phyloP scores from a whole-genome alignment of 768 basidiomycete species.

The Tulasnella sp. region DNA sequence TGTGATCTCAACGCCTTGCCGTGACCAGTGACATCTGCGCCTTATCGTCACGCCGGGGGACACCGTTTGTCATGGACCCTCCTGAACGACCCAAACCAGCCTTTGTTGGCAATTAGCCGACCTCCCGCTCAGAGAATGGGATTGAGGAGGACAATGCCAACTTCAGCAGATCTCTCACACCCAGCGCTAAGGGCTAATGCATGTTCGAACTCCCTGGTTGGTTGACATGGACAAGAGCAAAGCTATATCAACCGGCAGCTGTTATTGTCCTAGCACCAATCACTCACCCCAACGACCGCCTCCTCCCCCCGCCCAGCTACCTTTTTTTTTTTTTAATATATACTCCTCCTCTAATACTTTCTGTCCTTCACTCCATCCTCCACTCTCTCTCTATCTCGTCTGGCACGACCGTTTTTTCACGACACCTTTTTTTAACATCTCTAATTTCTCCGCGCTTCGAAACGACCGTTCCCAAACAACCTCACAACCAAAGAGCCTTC shows the following conservation, averaged over 20 bases:
- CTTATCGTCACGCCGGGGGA: background rate
- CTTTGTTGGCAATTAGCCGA: background rate
- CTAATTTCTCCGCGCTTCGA: slow-evolving; percentile 7
- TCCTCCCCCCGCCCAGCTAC: background rate
- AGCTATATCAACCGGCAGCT: background rate
- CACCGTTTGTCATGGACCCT: background rate
- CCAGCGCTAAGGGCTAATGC: background rate
- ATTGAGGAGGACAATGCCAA: slow-evolving; percentile 1
- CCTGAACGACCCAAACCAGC: background rate
- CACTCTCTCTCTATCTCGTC: slow-evolving; percentile 6
- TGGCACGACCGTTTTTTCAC: slow-evolving; percentile 11
- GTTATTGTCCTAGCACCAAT: background rate
- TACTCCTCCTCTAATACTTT: background rate
- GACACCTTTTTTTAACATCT: background rate
- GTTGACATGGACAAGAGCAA: background rate
- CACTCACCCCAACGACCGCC: background rate
- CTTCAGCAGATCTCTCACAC: background rate
- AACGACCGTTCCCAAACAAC: background rate
- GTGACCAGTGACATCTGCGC: background rate
- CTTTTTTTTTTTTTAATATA: background rate
- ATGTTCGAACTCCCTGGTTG: background rate
- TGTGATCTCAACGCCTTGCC: background rate
- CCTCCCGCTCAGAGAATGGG: background rate
- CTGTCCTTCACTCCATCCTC: background rate
- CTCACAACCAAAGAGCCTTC: background rate